Conservation (phyloP, 177 flowering plant species). For the Vitis hybrid region DNA sequence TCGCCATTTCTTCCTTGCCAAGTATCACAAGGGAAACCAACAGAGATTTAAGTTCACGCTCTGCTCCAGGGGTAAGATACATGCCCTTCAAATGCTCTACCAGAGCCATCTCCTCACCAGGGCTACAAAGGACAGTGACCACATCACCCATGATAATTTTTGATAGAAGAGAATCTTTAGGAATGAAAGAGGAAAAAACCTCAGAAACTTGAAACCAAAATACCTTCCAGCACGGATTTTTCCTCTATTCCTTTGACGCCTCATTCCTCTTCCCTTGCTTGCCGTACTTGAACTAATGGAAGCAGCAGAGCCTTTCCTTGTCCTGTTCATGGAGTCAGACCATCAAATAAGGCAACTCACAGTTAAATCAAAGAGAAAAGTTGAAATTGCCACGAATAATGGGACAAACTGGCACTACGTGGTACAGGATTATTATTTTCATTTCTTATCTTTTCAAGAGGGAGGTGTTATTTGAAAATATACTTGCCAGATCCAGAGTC, state of each 20-base stretch:
- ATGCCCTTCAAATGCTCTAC: constrained; percentile 92
- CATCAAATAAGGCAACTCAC: constrained; percentile 7
- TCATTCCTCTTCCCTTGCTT: constrained; percentile 61
- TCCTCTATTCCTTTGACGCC: constrained; percentile 78
- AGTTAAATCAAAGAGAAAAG: not conserved
- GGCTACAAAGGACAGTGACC: constrained; percentile 44
- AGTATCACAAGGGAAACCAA: constrained; percentile 68
- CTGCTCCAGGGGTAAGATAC: constrained; percentile 66
- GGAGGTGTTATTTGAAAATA: too few species aligned
- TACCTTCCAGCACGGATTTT: constrained; percentile 99
- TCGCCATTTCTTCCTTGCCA: constrained; percentile 70
- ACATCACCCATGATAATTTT: constrained; percentile 10
- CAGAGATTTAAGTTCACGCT: constrained; percentile 71
- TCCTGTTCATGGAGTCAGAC: constrained; percentile 36
- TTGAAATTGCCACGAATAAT: too few species aligned
- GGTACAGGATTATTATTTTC: too few species aligned
- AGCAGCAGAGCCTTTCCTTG: constrained; percentile 62
- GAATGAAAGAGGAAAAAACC: constrained; percentile 1
- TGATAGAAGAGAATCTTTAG: not conserved
- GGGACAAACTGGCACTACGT: not conserved
- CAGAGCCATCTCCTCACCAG: constrained; percentile 91
- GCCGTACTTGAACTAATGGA: constrained; percentile 59
- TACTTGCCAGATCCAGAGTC: too few species aligned
- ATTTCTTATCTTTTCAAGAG: too few species aligned
- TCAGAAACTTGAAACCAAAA: constrained; percentile 5